Base-by-base conservation (phyloP, 352 stramenopile genomes). In the Pythium vanterpoolii region DNA sequence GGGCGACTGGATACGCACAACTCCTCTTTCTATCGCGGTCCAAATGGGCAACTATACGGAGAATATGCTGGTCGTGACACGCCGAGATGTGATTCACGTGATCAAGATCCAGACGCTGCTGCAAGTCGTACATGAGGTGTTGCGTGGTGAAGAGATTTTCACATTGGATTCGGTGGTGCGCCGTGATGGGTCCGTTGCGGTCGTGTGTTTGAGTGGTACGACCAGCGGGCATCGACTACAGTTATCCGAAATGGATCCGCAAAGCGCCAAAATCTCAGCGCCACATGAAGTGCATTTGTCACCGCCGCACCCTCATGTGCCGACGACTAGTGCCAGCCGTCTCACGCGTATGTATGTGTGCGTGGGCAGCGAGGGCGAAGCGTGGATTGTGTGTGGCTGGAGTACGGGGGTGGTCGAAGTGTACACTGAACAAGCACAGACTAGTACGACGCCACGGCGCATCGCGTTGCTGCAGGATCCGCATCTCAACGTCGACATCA, bases 41-140 rank as follows among this genome's bases (percentile, higher is more conserved):
- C 66, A 86, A 24, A 86, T 85, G 68, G 71, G 67, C 6, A 65
- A 51, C 27, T 86, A 73, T 44, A 56, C 56, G 1, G 81, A 89
- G 48, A 81, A 66, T 4, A 48, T 90, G 11, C 48, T 90, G 19
- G 47, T 90, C 0, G 68, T 87, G 6, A 54, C 85, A 23, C 69
- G 68, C 16, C 61, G 71, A 4, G 76, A 87, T 34, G 47, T 86
- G 5, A 78, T 90, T 27, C 71, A 90, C 40, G 78, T 89, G n/a
- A 54, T 89, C 9, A 90, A 89, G 40, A 69, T 90, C 18, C 78
- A 89, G 30, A 60, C 71, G 7, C 64, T 78, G 19, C 53, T 89
- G 18, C 40, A 64, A 23, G 51, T 77, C 13, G 39, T 83, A 8
- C 56, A 73, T 23, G 31, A 46, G 2, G 43, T 69, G 33, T 14